Evolutionary conservation across 2,329 filamentous ascomycete species (phyloP).

Genomic region (Epichloe sylvatica): DNA sequence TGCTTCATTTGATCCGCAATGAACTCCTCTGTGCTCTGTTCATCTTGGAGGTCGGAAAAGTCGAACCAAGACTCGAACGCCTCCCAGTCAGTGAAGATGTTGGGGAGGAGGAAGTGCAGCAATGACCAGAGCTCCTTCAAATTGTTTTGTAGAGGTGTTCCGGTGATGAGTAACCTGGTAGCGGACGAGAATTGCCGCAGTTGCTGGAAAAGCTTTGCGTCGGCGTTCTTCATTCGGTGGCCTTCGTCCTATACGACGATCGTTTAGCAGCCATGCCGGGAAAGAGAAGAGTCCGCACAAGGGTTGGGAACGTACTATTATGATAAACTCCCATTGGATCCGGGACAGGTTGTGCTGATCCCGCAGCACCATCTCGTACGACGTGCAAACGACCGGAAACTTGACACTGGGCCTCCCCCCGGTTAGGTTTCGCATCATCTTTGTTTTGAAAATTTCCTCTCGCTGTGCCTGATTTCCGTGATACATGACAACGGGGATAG

Average conservation of each 20-base stretch:
- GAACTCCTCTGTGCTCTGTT: conserved; percentile 63
- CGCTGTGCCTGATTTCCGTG: conserved; percentile 72
- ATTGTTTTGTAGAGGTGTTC: conserved; percentile 91
- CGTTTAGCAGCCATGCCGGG: not conserved
- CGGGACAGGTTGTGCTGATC: conserved; percentile 69
- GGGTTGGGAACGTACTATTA: conserved; percentile 48
- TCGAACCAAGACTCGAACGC: conserved; percentile 96
- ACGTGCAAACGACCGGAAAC: conserved; percentile 88
- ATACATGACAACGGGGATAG: conserved; percentile 78
- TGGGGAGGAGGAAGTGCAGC: conserved; percentile 81
- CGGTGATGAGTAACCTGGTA: conserved; percentile 82
- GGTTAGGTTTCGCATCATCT: conserved; percentile 55
- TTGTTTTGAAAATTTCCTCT: conserved; percentile 57
- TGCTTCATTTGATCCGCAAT: conserved; percentile 57
- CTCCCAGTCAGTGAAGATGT: conserved; percentile 84
- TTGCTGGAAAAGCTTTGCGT: conserved; percentile 81
- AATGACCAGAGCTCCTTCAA: conserved; percentile 89
- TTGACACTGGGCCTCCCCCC: conserved; percentile 43
- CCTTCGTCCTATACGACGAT: conserved; percentile 60
- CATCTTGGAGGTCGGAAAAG: conserved; percentile 81
- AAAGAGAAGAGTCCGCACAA: too few species aligned
- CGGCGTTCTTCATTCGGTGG: conserved; percentile 92
- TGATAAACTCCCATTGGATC: conserved; percentile 94
- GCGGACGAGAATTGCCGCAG: conserved; percentile 79
- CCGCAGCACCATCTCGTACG: conserved; percentile 89